Percentiles rank a stretch among this genome's conserved stretches.
Evolutionary conservation across 208 protist genomes (phyloP).

Genomic region (Trypanosoma vivax): DNA sequence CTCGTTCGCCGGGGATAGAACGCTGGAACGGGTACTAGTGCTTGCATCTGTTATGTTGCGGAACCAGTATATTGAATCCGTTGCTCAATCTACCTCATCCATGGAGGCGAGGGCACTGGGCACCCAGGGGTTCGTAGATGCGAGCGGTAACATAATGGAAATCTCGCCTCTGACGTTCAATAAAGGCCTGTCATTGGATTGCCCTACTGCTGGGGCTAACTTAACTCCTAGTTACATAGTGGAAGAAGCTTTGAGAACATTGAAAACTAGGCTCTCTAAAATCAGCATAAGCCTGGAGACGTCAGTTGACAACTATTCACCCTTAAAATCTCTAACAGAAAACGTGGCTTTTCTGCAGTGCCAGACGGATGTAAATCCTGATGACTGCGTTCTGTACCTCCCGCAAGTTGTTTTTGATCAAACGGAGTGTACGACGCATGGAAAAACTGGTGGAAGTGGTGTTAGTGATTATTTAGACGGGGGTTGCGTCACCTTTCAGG

Average conservation of each 20-base stretch:
- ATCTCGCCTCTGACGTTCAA: too few species aligned
- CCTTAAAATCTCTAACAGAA: constrained; percentile 75
- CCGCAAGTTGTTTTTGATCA: not conserved
- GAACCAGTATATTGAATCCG: constrained; percentile 32
- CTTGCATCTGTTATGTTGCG: constrained; percentile 75
- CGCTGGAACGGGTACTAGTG: constrained; percentile 73
- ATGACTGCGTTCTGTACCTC: constrained; percentile 24
- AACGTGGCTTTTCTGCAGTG: constrained; percentile 82
- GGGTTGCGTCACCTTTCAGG: too few species aligned
- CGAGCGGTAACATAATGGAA: too few species aligned
- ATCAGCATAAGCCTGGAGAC: constrained; percentile 34
- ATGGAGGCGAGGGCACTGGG: too few species aligned
- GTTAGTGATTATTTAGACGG: too few species aligned
- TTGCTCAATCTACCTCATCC: too few species aligned
- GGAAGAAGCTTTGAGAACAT: constrained; percentile 17
- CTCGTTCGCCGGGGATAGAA: constrained; percentile 72
- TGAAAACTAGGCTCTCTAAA: constrained; percentile 41
- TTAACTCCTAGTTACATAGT: not conserved
- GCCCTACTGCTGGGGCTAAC: too few species aligned
- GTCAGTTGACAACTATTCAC: constrained; percentile 72
- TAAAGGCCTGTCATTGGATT: too few species aligned
- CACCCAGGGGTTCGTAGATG: too few species aligned
- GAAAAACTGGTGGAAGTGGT: not conserved
- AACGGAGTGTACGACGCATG: not conserved
- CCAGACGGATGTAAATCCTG: constrained; percentile 49